These are phyloP conservation scores for Antrodiella citrinella DNA, from an alignment of 768 basidiomycete genomes.

Conservation along the genomic window DNA sequence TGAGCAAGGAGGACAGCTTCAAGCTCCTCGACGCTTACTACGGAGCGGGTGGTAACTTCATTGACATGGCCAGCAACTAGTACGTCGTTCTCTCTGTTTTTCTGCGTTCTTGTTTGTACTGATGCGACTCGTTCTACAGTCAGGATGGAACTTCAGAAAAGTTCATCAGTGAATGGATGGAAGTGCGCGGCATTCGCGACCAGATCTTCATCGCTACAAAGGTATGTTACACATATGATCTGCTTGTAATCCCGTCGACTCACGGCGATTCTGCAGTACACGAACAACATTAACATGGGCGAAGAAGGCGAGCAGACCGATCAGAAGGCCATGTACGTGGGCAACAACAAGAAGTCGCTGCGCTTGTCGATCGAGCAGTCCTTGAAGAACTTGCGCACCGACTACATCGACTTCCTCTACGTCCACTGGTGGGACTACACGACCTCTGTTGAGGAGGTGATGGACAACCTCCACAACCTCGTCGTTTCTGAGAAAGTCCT, in stretches of 20 bases:
- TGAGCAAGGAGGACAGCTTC: slow-evolving; percentile 31
- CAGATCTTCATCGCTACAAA: slow-evolving; percentile 37
- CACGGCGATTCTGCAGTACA: slow-evolving; percentile 2
- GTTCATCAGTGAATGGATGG: slow-evolving; percentile 41
- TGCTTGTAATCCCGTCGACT: not conserved
- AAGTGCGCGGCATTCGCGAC: slow-evolving; percentile 29
- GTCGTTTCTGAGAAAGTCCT: slow-evolving; percentile 31
- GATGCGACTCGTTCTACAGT: slow-evolving; percentile 7
- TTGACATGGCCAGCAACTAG: slow-evolving; percentile 40
- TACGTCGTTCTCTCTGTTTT: slow-evolving; percentile 11
- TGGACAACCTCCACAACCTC: slow-evolving; percentile 28
- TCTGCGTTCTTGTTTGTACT: not conserved
- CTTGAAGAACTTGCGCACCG: slow-evolving; percentile 30
- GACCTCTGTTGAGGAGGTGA: slow-evolving; percentile 30
- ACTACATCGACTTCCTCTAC: slow-evolving; percentile 35
- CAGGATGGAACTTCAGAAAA: slow-evolving; percentile 25
- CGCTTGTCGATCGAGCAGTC: slow-evolving; percentile 19
- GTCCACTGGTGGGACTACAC: slow-evolving; percentile 32
- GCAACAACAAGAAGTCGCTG: slow-evolving; percentile 30
- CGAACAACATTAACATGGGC: slow-evolving; percentile 2
- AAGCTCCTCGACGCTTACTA: slow-evolving; percentile 34
- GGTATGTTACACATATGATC: slow-evolving; percentile 9
- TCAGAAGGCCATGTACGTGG: slow-evolving; percentile 17
- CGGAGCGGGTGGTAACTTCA: slow-evolving; percentile 36
- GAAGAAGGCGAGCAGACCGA: slow-evolving; percentile 1